A percentile compares a stretch with the other conserved stretches of the same genome.
phyloP scores from a whole-genome alignment of 352 stramenopile genomes.

The Pythium scleroteichum region DNA sequence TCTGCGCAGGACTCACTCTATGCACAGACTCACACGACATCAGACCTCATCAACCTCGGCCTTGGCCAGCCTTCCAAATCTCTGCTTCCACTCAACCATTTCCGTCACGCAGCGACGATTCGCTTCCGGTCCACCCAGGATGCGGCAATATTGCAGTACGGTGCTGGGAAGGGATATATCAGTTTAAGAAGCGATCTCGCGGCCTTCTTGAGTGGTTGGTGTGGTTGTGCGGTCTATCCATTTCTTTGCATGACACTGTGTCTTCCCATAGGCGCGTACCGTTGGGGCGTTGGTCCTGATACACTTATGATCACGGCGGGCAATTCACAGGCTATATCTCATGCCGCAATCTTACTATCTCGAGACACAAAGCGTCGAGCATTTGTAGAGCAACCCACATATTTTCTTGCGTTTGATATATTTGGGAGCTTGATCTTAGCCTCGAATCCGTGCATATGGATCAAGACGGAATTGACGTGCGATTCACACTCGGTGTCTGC shows the following conservation, averaged over 20 bases:
- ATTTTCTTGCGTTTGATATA: slow-evolving; percentile 92
- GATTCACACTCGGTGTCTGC: slow-evolving; percentile 2
- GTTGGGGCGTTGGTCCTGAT: slow-evolving; percentile 39
- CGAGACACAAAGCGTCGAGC: slow-evolving; percentile 76
- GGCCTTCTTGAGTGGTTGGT: slow-evolving; percentile 50
- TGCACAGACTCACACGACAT: slow-evolving; percentile 62
- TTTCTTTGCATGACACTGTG: neutral
- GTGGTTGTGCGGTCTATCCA: neutral
- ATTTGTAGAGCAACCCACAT: slow-evolving; percentile 91
- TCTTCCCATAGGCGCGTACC: slow-evolving; percentile 24
- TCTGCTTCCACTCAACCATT: slow-evolving; percentile 71
- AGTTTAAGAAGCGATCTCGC: slow-evolving; percentile 72
- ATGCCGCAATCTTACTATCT: slow-evolving; percentile 75
- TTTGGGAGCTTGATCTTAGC: slow-evolving; percentile 89
- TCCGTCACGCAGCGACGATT: slow-evolving; percentile 45
- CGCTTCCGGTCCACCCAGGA: slow-evolving; percentile 62
- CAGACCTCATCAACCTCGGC: slow-evolving; percentile 79
- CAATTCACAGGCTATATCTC: slow-evolving; percentile 91
- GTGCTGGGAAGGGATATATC: slow-evolving; percentile 61
- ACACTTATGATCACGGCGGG: slow-evolving; percentile 88
- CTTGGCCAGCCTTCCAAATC: slow-evolving; percentile 78
- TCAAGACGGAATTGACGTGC: slow-evolving; percentile 65
- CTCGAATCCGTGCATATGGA: slow-evolving; percentile 80
- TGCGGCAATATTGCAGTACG: slow-evolving; percentile 70
- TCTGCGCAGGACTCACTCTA: slow-evolving; percentile 66